Evolutionary conservation across 768 basidiomycete species (phyloP).

Genomic region (Termitomyces bulborhizus): DNA sequence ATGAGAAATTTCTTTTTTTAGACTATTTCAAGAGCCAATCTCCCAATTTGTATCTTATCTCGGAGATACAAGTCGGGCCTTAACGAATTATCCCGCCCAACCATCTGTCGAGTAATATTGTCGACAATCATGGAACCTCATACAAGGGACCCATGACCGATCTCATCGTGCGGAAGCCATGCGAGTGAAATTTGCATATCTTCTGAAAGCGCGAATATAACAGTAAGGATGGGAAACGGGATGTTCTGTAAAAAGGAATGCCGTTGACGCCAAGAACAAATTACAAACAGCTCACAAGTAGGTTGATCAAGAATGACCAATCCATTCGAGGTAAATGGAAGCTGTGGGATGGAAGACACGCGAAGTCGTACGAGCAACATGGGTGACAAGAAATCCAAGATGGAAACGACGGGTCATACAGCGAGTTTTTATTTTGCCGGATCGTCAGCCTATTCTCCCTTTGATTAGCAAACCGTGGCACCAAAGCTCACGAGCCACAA

Average conservation of each 20-base stretch:
- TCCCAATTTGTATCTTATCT: background rate
- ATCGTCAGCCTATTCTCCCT: slow-evolving; percentile 68
- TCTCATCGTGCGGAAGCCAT: slow-evolving; percentile 24
- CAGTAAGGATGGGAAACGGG: background rate
- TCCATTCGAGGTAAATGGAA: slow-evolving; percentile 75
- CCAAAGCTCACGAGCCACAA: slow-evolving; percentile 87
- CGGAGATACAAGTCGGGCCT: background rate
- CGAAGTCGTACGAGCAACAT: slow-evolving; percentile 77
- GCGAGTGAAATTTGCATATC: background rate
- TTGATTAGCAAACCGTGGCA: slow-evolving; percentile 83
- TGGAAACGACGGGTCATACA: slow-evolving; percentile 11
- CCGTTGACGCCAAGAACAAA: background rate
- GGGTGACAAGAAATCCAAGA: slow-evolving; percentile 79
- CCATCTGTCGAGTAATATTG: background rate
- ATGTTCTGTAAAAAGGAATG: background rate
- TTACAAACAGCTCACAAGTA: slow-evolving; percentile 57
- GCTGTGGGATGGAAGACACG: slow-evolving; percentile 58
- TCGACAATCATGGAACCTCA: background rate
- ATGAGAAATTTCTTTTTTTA: background rate
- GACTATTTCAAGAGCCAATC: too few relatives aligned
- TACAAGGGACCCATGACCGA: slow-evolving; percentile 25
- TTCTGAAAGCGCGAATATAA: background rate
- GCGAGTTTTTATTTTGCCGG: slow-evolving; percentile 11
- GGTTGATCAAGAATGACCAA: slow-evolving; percentile 81
- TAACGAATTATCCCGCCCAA: background rate